Base-by-base conservation (phyloP, 1,139 yeast genomes). In the Diutina neorugosa region DNA sequence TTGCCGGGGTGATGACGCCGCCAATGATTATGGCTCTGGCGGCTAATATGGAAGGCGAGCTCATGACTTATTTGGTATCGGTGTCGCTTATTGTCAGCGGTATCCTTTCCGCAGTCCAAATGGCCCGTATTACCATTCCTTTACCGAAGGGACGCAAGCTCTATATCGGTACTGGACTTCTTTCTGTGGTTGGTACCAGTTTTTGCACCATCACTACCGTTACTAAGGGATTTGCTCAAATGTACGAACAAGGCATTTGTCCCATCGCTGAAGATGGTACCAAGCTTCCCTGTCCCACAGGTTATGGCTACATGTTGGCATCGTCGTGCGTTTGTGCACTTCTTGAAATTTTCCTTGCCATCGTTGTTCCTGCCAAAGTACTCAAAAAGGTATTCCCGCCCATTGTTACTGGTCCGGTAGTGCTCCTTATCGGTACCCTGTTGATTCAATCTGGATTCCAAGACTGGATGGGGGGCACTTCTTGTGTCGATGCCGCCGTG, bases 1-100 rank as follows among this genome's bases (percentile, higher is more conserved):
- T 47, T 27, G 51, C 41, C 7, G 51, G 51, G 25, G 51, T 47
- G 51, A 34, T 47, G 42, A 47, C 51, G n/a, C 51, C 51, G 14
- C 51, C 51, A 7, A 27, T 47, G 19, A 47, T 47, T n/a, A 47
- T 47, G 40, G 51, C 51, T 12, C 42, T 18, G 23, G 42, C 42
- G 19, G 51, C 51, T 20, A 47, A 47, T n/a, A 11, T 47, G 23
- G 42, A 18, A 12, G 42, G 42, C 23, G 42, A 47, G 19, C 19
- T 47, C 1, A 31, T 21, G 31, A 34, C 25, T 19, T 47, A 47
- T 18, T 31, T 47, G 23, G 51, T 47, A 6, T 47, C 51, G 21
- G 51, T 34, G 12, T 47, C 51, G 8, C 20, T 47, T 11, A 47
- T 47, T 19, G 51, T 47, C 18, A 21, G 40, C 7, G 51, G 51